These are phyloP conservation scores for Amaranthus cruentus DNA, from an alignment of 148 eudicot genomes.

Conservation along the genomic window DNA sequence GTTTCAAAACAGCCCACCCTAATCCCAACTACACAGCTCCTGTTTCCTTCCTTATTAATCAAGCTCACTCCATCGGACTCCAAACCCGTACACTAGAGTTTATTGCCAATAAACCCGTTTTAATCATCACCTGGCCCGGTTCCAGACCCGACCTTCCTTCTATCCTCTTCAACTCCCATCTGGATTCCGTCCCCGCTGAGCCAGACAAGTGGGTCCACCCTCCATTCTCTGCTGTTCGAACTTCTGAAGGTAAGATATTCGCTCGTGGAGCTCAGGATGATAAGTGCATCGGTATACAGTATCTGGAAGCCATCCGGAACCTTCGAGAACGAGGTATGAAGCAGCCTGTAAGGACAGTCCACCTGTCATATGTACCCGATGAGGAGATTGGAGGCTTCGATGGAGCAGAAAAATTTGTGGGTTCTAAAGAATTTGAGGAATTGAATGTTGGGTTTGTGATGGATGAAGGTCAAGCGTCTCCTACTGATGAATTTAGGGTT, in stretches of 20 bases:
- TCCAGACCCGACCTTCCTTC: constrained; percentile 68
- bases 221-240: constrained; percentile 54
- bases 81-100: constrained; percentile 37
- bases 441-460: constrained; percentile 68
- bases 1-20: constrained; percentile 88
- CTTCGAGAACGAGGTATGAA: constrained; percentile 22
- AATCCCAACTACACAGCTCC: constrained; percentile 66
- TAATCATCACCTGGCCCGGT: constrained; percentile 72
- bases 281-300: constrained; percentile 72
- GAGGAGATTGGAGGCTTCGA: constrained; percentile 82
- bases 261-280: constrained; percentile 93
- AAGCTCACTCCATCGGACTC: constrained; percentile 51
- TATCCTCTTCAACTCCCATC: constrained; percentile 81
- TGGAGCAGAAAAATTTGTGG: constrained; percentile 56
- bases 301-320: constrained; percentile 63
- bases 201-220: constrained; percentile 59
- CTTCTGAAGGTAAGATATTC: constrained; percentile 52
- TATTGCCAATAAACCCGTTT: constrained; percentile 53
- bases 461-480: constrained; percentile 87
- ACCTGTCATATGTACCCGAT: constrained; percentile 67
- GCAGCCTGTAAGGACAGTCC: constrained; percentile 47
- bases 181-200: constrained; percentile 93
- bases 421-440: constrained; percentile 45
- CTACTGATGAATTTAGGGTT: constrained; percentile 62
- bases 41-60: constrained; percentile 43